These are phyloP conservation scores for Tetracentron sinense DNA, from an alignment of 164 flowering plant genomes.

Conservation along the genomic window DNA sequence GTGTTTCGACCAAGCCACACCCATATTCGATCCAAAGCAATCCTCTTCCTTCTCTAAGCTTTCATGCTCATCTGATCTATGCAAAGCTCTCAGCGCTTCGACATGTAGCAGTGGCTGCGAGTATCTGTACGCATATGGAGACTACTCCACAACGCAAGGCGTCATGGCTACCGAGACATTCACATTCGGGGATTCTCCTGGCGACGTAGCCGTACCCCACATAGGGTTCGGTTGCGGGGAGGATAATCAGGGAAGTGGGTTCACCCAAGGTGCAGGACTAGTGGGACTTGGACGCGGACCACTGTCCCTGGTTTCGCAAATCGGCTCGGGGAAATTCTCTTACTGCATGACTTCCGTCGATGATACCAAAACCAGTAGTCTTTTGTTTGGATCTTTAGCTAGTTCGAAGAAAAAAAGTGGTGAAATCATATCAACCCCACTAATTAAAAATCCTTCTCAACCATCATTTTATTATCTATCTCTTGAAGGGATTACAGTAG, in stretches of 20 bases:
- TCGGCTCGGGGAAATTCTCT: conserved; percentile 61
- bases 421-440: conserved; percentile 40
- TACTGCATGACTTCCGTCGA: conserved; percentile 75
- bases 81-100: conserved; percentile 47
- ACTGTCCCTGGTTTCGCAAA: conserved; percentile 73
- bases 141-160: conserved; percentile 69
- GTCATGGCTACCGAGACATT: conserved; percentile 65
- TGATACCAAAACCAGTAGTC: conserved; percentile 43
- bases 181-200: conserved; percentile 33
- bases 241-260: conserved; percentile 69
- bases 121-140: conserved; percentile 72
- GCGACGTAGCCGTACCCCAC: conserved; percentile 30
- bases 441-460: conserved; percentile 50
- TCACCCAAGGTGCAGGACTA: conserved; percentile 61
- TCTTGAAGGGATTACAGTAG: conserved; percentile 74
- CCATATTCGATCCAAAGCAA: conserved; percentile 60
- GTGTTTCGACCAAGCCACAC: conserved; percentile 58
- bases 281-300: conserved; percentile 93
- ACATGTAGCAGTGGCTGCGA: conserved; percentile 50
- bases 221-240: conserved; percentile 82
- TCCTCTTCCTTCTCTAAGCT: conserved; percentile 59
- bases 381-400: conserved; percentile 63
- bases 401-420: conserved; percentile 8
- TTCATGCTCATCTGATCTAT: conserved; percentile 48
- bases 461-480: conserved; percentile 70